These are phyloP conservation scores for Cyclocybe cylindracea DNA, from an alignment of 768 basidiomycete genomes.

Conservation along the genomic window DNA sequence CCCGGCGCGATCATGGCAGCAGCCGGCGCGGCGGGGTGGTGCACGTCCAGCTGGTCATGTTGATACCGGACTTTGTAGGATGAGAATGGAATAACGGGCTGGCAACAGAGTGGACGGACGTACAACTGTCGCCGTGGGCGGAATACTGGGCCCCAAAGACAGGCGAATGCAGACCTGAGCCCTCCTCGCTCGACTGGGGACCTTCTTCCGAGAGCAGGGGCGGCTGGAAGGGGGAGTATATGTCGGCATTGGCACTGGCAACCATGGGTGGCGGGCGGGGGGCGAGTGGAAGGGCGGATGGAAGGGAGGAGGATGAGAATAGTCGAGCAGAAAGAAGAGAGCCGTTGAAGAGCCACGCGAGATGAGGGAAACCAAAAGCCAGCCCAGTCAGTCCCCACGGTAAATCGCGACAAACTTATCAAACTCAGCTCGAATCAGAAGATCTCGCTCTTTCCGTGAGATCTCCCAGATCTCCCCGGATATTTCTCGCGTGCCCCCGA, in stretches of 20 bases:
- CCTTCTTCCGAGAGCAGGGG: slow-evolving; percentile 60
- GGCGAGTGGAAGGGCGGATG: slow-evolving; percentile 21
- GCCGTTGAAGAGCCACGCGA: slow-evolving; percentile 44
- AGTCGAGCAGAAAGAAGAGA: too few species aligned
- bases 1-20: slow-evolving; percentile 46
- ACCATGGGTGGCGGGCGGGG: slow-evolving; percentile 50
- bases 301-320: slow-evolving; percentile 15
- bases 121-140: slow-evolving; percentile 53
- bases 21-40: slow-evolving; percentile 33
- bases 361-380: slow-evolving; percentile 35
- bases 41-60: slow-evolving; percentile 46
- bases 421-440: slow-evolving; percentile 32
- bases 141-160: slow-evolving; percentile 54
- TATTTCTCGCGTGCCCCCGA: slow-evolving; percentile 17
- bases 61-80: slow-evolving; percentile 73
- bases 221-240: slow-evolving; percentile 57
- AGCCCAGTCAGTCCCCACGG: slow-evolving; percentile 45
- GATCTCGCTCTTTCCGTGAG: slow-evolving; percentile 20
- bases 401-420: slow-evolving; percentile 31
- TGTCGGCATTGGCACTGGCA: slow-evolving; percentile 52
- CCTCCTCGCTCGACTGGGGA: slow-evolving; percentile 72
- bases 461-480: background rate
- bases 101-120: slow-evolving; percentile 41
- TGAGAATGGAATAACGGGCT: slow-evolving; percentile 42
- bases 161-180: slow-evolving; percentile 76